Evolutionary conservation across 257 asterid genomes (phyloP), one percentile per base, ranked within the genome.

Genomic region (Lavandula angustifolia): DNA sequence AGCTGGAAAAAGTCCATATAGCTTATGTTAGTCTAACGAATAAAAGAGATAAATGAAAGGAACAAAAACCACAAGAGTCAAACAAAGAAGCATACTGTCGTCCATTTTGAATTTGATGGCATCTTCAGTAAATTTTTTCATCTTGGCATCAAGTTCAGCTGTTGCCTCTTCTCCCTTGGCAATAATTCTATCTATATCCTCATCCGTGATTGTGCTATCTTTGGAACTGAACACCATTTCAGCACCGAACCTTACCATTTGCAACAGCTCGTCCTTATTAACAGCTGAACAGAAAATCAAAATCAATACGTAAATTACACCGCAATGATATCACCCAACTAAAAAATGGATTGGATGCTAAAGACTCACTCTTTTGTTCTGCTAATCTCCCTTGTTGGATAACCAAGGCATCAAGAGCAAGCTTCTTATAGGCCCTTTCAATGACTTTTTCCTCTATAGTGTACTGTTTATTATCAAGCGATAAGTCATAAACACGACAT

Each of bases 121-220:
- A 74, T 94, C 99, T 85, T 94, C 99, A 0, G 99, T 94, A 68
- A 94, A 94, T 75, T 85, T 94, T 70, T 90, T 94, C 99, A 90
- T 94, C 86, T 94, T 94, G 47, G 98, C 99, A 82, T 90, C 96
- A 74, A 94, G 99, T 66, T 85, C 99, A 71, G 97, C 97, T 34
- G 99, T 94, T 55, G 97, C 91, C 79, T 94, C 99, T 85, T 94
- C 98, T 76, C 99, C 99, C 79, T 90, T 90, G 54, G 99, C 99
- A 77, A 94, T 94, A 43, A 94, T 94, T 60, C 99, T 85, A 71
- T 94, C 99, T 46, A 94, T 90, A 81, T 94, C 99, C 75, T 94
- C 99, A 77, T 94, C 99, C 0, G 99, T 94, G 73, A 94, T 94
- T 13, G 99, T 94, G 82, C 99, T 90, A 78, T 90, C 99, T 79